Evolutionary conservation across 352 stramenopile genomes (phyloP).

Genomic region (Globisporangium splendens): DNA sequence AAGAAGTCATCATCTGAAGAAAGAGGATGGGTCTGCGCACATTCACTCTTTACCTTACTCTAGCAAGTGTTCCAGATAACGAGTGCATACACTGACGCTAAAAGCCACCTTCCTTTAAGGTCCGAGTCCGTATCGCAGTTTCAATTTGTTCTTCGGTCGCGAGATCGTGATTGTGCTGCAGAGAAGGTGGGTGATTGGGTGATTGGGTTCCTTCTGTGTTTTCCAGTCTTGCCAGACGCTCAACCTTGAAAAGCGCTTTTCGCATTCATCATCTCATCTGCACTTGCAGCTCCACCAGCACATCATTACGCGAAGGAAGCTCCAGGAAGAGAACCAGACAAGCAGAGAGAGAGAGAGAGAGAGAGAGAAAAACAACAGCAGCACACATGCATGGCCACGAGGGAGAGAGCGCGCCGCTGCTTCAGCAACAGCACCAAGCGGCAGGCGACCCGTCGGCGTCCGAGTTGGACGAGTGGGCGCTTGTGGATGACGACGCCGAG

Average conservation of each 20-base stretch:
- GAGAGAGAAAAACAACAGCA: background rate
- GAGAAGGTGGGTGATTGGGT: background rate
- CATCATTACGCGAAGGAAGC: too few relatives aligned
- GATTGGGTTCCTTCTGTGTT: background rate
- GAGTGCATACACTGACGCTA: too few relatives aligned
- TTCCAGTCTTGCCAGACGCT: background rate
- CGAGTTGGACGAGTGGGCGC: constrained; percentile 55
- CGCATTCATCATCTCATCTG: background rate
- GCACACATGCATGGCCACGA: background rate
- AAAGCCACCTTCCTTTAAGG: too few relatives aligned
- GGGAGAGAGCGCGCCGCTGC: background rate
- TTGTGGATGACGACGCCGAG: constrained; percentile 71
- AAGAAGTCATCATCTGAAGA: too few relatives aligned
- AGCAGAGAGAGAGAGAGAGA: too few relatives aligned
- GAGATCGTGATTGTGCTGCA: background rate
- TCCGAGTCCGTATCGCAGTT: too few relatives aligned
- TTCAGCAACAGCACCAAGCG: background rate
- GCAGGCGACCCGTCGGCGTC: background rate
- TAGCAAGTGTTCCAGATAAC: too few relatives aligned
- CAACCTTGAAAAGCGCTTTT: background rate
- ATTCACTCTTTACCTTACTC: too few relatives aligned
- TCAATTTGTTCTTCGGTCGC: background rate
- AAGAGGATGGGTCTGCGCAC: too few relatives aligned
- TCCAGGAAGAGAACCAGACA: too few relatives aligned
- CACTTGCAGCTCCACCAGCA: too few relatives aligned